phyloP scores from a whole-genome alignment of 169 alveolate species.

The Plasmodium reichenowi region DNA sequence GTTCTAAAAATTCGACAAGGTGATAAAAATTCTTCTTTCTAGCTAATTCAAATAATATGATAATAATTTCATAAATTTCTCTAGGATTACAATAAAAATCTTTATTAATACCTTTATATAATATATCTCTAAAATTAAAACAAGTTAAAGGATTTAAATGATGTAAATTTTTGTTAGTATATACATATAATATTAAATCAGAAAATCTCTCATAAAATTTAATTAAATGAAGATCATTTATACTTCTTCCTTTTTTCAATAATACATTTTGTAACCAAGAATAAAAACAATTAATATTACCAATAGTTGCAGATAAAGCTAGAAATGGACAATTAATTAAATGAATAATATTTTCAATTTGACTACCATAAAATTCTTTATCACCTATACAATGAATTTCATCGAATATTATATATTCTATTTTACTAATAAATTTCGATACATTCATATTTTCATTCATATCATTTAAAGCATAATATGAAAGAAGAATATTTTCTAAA shows the following conservation, averaged over 20 bases:
- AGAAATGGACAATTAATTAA: conserved; percentile 93
- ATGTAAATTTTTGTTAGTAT: conserved; percentile 73
- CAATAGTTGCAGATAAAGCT: conserved; percentile 94
- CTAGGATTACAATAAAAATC: conserved; percentile 77
- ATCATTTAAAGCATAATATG: conserved; percentile 82
- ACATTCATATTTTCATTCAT: conserved; percentile 78
- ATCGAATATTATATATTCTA: conserved; percentile 91
- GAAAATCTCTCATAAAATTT: conserved; percentile 88
- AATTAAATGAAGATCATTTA: conserved; percentile 82
- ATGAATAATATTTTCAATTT: conserved; percentile 86
- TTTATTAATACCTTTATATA: conserved; percentile 75
- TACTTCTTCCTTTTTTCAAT: conserved; percentile 57
- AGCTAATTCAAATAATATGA: conserved; percentile 58
- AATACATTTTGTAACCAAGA: conserved; percentile 86
- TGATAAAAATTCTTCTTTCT: conserved; percentile 56
- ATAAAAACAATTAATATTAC: conserved; percentile 89
- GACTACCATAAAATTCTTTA: conserved; percentile 81
- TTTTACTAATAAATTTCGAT: conserved; percentile 77
- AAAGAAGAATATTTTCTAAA: conserved; percentile 89
- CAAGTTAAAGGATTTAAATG: conserved; percentile 85
- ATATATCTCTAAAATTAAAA: conserved; percentile 64
- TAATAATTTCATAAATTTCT: conserved; percentile 71
- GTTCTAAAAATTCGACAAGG: conserved; percentile 70
- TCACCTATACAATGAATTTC: conserved; percentile 92
- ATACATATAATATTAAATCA: conserved; percentile 85